These are phyloP conservation scores for Oxyria digyna DNA, from an alignment of 148 eudicot species.

Conservation along the genomic window DNA sequence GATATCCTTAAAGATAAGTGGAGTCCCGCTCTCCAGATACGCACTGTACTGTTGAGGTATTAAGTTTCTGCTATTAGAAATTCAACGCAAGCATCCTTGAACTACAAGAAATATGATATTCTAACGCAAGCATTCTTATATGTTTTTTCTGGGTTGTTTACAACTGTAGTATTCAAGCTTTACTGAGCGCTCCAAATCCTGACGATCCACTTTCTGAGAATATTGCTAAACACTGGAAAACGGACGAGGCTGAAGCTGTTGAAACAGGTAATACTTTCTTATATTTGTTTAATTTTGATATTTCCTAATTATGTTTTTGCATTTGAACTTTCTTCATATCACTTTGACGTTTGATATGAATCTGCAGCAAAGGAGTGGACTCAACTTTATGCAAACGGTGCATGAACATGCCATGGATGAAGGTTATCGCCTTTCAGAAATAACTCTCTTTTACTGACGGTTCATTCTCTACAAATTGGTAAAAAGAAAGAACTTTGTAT, in stretches of 20 bases:
- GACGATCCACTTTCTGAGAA: constrained; percentile 97
- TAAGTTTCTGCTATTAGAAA: neutral
- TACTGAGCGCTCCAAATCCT: constrained; percentile 96
- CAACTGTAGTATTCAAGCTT: constrained; percentile 72
- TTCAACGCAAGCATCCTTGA: neutral
- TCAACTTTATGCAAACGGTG: constrained; percentile 75
- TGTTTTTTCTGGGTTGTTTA: neutral
- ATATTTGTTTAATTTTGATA: neutral
- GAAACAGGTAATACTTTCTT: constrained; percentile 61
- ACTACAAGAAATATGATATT: neutral
- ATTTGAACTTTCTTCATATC: neutral
- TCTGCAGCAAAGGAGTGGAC: constrained; percentile 96
- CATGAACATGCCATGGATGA: constrained; percentile 20
- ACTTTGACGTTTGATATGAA: neutral
- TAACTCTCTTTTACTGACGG: constrained; percentile 21
- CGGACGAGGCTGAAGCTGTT: constrained; percentile 83
- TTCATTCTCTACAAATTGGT: constrained; percentile 7
- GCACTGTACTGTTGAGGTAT: constrained; percentile 92
- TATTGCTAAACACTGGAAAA: constrained; percentile 96
- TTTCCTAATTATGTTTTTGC: neutral
- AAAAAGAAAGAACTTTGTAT: neutral
- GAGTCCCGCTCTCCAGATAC: constrained; percentile 99
- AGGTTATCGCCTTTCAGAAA: constrained; percentile 10
- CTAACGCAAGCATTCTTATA: neutral
- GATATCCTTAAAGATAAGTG: constrained; percentile 98